Base-by-base conservation (phyloP, 2,329 filamentous ascomycete species). In the Byssoonygena ceratinophila region DNA sequence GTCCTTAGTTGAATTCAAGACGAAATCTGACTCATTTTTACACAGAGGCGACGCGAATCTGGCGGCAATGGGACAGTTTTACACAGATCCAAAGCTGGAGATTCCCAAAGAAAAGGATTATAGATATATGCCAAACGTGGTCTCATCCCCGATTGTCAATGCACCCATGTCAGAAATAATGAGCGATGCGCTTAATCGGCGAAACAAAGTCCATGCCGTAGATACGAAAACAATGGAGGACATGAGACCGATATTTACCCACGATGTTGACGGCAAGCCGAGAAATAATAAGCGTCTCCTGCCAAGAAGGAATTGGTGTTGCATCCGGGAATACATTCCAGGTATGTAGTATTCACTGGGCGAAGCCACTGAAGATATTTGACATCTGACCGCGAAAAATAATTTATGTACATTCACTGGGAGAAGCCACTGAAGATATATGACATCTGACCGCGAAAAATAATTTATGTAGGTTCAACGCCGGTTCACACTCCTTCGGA, bases 111-210 rank as follows among this genome's bases (percentile, higher is more conserved):
- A 97, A 69, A 83, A 82, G 59, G 92, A 98, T 66, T 90, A 92
- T 63, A 80, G 92, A 56, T 98, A 98, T 66, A 98, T 98, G 85
- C 87, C 89, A 3, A 98, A 98, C 62, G 73, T 98, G 55, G 82
- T 97, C 59, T 94, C 89, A 0, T 96, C 90, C 0, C 89, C 90
- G 11, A 97, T 98, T 64, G 91, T 85, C 61, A 96, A 98, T 64
- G 83, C 85, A 12, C 92, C 94, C 4, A 87, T 90, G 16, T 85
- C 90, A 0, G 86, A 92, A 49, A 74, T 94, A 63, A 78, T 97
- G 73, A 88, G 88, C 4, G 91, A 98, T 67, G 79, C 94, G 48
- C 77, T 98, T 55, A 96, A 97, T 73, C 92, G 86, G 72, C 81
- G 92, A 25, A 96, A 96, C 74, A 96, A 80, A 55, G 67, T 81